These are phyloP conservation scores for Melanogaster broomeanus DNA, from an alignment of 768 basidiomycete species.

Conservation along the genomic window DNA sequence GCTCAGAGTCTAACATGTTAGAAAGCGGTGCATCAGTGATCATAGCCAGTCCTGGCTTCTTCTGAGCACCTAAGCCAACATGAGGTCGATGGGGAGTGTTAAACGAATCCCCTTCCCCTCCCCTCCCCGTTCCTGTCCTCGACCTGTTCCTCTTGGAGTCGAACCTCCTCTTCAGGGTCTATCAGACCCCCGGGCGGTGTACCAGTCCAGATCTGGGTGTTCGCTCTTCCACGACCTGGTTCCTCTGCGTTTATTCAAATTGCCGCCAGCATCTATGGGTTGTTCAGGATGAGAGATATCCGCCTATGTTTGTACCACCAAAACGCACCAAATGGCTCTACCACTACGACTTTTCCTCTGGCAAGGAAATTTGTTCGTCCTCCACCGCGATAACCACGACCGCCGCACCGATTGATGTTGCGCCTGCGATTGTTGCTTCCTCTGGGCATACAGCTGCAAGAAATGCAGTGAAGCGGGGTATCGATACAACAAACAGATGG, in stretches of 20 bases:
- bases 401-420: slow-evolving; percentile 23
- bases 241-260: slow-evolving; percentile 3
- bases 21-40: slow-evolving; percentile 51
- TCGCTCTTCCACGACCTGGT: slow-evolving; percentile 3
- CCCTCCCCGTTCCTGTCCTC: slow-evolving; percentile 28
- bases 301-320: neutral
- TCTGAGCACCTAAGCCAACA: neutral
- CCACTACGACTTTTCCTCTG: neutral
- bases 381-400: slow-evolving; percentile 11
- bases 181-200: slow-evolving; percentile 16
- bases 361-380: neutral
- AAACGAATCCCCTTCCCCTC: slow-evolving; percentile 12
- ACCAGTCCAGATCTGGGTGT: slow-evolving; percentile 14
- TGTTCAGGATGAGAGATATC: slow-evolving; percentile 7
- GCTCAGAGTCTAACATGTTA: slow-evolving; percentile 50
- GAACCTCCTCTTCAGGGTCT: slow-evolving; percentile 9
- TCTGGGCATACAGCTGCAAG: too few relatives aligned
- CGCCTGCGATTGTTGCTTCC: slow-evolving; percentile 23
- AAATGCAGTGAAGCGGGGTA: too few relatives aligned
- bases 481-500: too few relatives aligned
- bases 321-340: slow-evolving; percentile 15
- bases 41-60: neutral
- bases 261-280: slow-evolving; percentile 6
- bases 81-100: slow-evolving; percentile 1
- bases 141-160: slow-evolving; percentile 13